These are phyloP conservation scores for Thelonectria rubi DNA, from an alignment of 2,329 filamentous ascomycete genomes.

Conservation along the genomic window DNA sequence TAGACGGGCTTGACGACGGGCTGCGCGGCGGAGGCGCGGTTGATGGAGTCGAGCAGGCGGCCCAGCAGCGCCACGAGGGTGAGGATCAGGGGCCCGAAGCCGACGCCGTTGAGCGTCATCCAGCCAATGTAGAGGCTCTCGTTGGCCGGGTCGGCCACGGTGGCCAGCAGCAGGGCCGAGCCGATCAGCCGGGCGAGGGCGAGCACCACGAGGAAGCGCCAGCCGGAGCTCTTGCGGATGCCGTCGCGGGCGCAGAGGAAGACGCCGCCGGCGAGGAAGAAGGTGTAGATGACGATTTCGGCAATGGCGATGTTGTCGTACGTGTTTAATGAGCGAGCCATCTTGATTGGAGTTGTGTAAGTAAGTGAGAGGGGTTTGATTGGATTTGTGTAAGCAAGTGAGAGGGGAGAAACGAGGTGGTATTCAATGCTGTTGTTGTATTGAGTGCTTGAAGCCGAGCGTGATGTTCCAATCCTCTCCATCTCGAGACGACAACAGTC, in stretches of 20 bases:
- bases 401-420: background rate
- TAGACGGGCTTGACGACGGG: slow-evolving; percentile 42
- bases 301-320: slow-evolving; percentile 48
- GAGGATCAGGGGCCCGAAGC: slow-evolving; percentile 59
- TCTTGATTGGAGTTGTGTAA: slow-evolving; percentile 17
- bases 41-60: slow-evolving; percentile 58
- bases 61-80: slow-evolving; percentile 46
- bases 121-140: slow-evolving; percentile 46
- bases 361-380: background rate
- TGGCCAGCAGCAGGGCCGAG: slow-evolving; percentile 55
- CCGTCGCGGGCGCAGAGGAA: slow-evolving; percentile 58
- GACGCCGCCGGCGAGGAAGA: slow-evolving; percentile 43
- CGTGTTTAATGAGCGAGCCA: slow-evolving; percentile 38
- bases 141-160: slow-evolving; percentile 61
- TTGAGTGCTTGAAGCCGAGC: background rate
- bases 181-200: slow-evolving; percentile 66
- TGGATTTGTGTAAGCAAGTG: background rate
- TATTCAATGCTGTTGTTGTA: background rate
- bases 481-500: background rate
- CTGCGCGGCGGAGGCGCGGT: slow-evolving; percentile 47
- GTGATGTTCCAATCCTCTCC: background rate
- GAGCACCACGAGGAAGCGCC: slow-evolving; percentile 67
- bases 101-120: slow-evolving; percentile 45
- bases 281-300: slow-evolving; percentile 44
- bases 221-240: slow-evolving; percentile 68